Base-by-base conservation (phyloP, 2,329 filamentous ascomycete species). In the Cercospora sp. region DNA sequence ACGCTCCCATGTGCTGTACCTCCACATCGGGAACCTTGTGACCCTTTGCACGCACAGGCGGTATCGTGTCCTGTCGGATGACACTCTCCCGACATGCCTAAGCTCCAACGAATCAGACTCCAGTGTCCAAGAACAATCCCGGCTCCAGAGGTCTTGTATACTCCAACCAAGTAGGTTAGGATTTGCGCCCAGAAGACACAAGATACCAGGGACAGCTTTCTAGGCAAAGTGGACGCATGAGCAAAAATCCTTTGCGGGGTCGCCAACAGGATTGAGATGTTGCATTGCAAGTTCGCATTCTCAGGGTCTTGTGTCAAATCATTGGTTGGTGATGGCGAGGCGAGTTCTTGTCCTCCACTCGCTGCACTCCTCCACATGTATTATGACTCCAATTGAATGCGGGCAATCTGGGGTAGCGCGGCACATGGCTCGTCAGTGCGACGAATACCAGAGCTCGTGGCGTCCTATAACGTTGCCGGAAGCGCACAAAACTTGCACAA, bases 191-290 rank as follows among this genome's bases (percentile, higher is more conserved):
- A 55, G 49, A 24, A 26, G 26, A 21, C 24, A 55, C 49, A 26
- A 55, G 49, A 55, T 55, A 26, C 49, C 49, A 55, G 49, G 24
- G 49, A 55, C 5, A 30, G 49, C 3, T 55, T 55, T 55, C 49
- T 55, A 26, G 49, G 49, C 24, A 55, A 55, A 55, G 49, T 55
- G 49, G 49, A 55, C 49, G 49, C 49, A 28, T 55, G 49, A 55
- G 49, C 49, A 55, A 16, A 12, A 49, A 55, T 55, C 49, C 49
- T 55, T 4, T 55, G 49, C 49, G 49, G 49, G 49, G 49, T 28
- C 24, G 24, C 49, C 24, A 28, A 28, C 24, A 43, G 37, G 37
- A 51, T 51, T 13, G 45, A 12, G 16, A 55, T 55, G 49, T 55
- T 55, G 24, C 49, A 55, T 28, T 55, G 49, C 24, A 5, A 9